phyloP scores from a whole-genome alignment of 2,329 filamentous ascomycete species.

The Lasiodiplodia theobromae region DNA sequence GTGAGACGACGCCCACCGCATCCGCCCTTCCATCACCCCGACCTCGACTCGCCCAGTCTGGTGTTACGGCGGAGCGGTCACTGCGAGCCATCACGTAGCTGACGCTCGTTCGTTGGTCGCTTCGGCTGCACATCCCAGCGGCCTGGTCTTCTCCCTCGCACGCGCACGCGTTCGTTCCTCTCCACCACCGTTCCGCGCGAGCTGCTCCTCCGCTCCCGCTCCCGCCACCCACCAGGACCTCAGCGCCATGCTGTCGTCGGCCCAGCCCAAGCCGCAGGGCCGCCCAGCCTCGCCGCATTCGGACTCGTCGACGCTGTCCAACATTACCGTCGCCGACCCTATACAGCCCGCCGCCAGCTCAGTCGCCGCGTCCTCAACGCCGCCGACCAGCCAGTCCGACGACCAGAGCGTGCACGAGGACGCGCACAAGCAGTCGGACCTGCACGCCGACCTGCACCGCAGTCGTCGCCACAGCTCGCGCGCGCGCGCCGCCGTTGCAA shows the following conservation, averaged over 20 bases:
- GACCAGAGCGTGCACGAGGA: constrained; percentile 61
- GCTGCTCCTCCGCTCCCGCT: constrained; percentile 20
- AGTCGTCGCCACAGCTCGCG: constrained; percentile 59
- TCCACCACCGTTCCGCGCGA: constrained; percentile 19
- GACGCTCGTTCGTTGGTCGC: constrained; percentile 15
- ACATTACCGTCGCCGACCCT: constrained; percentile 47
- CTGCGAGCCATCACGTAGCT: neutral
- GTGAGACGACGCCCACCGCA: constrained; percentile 18
- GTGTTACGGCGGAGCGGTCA: constrained; percentile 14
- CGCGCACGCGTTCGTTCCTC: constrained; percentile 27
- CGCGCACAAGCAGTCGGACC: constrained; percentile 31
- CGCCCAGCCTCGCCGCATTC: constrained; percentile 28
- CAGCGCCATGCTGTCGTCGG: constrained; percentile 27
- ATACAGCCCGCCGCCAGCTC: constrained; percentile 43
- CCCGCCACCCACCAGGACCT: neutral
- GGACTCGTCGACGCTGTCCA: constrained; percentile 50
- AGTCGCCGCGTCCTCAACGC: constrained; percentile 66
- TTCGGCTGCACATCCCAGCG: constrained; percentile 13
- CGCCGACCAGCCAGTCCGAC: constrained; percentile 71
- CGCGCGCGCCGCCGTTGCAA: constrained; percentile 61
- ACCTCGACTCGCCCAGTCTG: constrained; percentile 14
- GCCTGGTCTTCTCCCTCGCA: constrained; percentile 22
- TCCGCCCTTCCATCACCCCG: constrained; percentile 19
- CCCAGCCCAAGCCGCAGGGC: neutral
- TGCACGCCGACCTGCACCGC: neutral